These are phyloP conservation scores for Fusarium luffae DNA, from an alignment of 2,329 filamentous ascomycete species.

Conservation along the genomic window DNA sequence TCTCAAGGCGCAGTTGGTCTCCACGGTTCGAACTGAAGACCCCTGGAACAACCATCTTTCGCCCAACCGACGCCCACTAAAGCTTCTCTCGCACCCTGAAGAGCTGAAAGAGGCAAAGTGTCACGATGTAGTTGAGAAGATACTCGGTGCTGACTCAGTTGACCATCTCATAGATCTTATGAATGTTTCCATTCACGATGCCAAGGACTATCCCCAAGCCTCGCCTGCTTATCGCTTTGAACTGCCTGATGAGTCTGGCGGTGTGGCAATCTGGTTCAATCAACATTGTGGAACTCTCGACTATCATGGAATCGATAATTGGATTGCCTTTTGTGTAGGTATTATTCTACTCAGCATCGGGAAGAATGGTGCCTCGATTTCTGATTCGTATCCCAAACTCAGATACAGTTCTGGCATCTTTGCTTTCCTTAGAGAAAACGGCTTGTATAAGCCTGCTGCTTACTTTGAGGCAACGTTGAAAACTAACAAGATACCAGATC, in stretches of 20 bases:
- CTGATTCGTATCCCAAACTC: neutral
- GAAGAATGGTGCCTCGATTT: neutral
- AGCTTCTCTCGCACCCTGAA: slow-evolving; percentile 22
- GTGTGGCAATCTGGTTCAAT: slow-evolving; percentile 21
- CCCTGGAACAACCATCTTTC: slow-evolving; percentile 37
- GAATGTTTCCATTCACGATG: neutral
- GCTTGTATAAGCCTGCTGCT: neutral
- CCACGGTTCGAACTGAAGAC: slow-evolving; percentile 13
- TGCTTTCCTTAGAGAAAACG: neutral
- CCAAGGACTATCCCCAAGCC: neutral
- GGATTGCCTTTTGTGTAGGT: slow-evolving; percentile 21
- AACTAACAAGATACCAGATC: slow-evolving; percentile 2
- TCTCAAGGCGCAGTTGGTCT: slow-evolving; percentile 11
- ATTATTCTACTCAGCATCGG: slow-evolving; percentile 1
- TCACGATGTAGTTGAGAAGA: neutral
- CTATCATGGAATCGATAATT: slow-evolving; percentile 17
- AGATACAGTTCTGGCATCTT: slow-evolving; percentile 4
- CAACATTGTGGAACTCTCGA: slow-evolving; percentile 37
- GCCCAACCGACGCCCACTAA: slow-evolving; percentile 12
- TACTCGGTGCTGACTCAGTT: neutral
- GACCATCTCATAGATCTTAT: slow-evolving; percentile 16
- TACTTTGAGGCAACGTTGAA: neutral
- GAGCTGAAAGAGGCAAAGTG: slow-evolving; percentile 11
- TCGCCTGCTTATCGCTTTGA: slow-evolving; percentile 28
- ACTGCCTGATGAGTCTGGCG: neutral